phyloP scores from a whole-genome alignment of 768 basidiomycete genomes.

The Suillus subaureus region DNA sequence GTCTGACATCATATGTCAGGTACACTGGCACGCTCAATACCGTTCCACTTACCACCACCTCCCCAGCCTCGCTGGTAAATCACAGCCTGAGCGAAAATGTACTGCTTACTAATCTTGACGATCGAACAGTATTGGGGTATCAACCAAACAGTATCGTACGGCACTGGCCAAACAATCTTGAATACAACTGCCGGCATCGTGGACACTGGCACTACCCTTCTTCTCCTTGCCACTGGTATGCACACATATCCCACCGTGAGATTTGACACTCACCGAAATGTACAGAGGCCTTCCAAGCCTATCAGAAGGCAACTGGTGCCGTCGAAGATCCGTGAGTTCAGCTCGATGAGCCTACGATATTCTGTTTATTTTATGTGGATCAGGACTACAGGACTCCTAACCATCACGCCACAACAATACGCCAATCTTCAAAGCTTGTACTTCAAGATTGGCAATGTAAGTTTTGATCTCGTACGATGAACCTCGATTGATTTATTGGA shows the following conservation, averaged over 20 bases:
- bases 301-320: constrained; percentile 56
- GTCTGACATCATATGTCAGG: constrained; percentile 13
- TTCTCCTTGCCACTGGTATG: constrained; percentile 47
- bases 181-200: constrained; percentile 42
- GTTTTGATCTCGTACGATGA: constrained; percentile 3
- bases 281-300: constrained; percentile 56
- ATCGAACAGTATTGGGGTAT: constrained; percentile 44
- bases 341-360: neutral
- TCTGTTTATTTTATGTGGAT: neutral
- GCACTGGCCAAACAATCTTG: constrained; percentile 31
- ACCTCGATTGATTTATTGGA: neutral
- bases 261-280: constrained; percentile 4
- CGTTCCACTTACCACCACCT: constrained; percentile 42
- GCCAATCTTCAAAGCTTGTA: constrained; percentile 20
- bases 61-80: constrained; percentile 37
- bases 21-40: constrained; percentile 33
- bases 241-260: neutral
- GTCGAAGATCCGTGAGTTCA: constrained; percentile 46
- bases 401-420: constrained; percentile 22
- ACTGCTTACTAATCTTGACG: neutral
- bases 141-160: constrained; percentile 36
- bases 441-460: constrained; percentile 30
- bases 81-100: neutral
- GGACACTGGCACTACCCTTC: constrained; percentile 50
- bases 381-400: constrained; percentile 23